These are phyloP conservation scores for Fusarium annulatum DNA, from an alignment of 2,329 filamentous ascomycete genomes.

Conservation along the genomic window DNA sequence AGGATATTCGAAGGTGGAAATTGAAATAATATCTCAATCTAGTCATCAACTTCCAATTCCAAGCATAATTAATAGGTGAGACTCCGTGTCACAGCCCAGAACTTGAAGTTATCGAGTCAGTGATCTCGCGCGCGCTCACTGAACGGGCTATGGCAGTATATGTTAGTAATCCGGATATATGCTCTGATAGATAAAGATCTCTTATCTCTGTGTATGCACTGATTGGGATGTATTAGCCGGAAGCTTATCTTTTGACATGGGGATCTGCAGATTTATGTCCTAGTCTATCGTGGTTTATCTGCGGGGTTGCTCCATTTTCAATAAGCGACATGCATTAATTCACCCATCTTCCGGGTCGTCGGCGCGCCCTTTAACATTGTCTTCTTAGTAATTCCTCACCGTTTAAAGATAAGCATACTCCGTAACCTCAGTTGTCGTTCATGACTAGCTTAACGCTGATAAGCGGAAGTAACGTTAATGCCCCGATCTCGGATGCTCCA, in stretches of 20 bases:
- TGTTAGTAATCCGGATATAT: neutral
- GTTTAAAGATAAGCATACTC: neutral
- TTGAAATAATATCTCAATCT: fast-evolving
- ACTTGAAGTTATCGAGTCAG: neutral
- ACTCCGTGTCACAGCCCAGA: neutral
- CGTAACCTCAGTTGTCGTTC: fast-evolving
- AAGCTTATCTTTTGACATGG: neutral
- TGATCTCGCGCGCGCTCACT: neutral
- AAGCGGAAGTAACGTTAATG: neutral
- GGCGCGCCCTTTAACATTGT: neutral
- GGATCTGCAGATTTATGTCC: neutral
- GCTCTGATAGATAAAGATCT: neutral
- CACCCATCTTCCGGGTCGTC: neutral
- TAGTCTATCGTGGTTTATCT: neutral
- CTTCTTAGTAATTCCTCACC: neutral
- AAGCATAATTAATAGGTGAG: too few species aligned
- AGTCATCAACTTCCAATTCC: too few species aligned
- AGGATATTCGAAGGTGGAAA: fast-evolving
- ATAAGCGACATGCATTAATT: neutral
- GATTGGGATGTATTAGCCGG: neutral
- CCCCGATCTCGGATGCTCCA: neutral
- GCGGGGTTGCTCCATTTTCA: neutral
- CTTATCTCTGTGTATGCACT: neutral
- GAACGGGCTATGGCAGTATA: fast-evolving
- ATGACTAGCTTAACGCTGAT: neutral